Percentiles rank a stretch among this genome's conserved stretches.
Evolutionary conservation across 306 rosid genomes (phyloP).

Genomic region (Dalbergia cochinchinensis): DNA sequence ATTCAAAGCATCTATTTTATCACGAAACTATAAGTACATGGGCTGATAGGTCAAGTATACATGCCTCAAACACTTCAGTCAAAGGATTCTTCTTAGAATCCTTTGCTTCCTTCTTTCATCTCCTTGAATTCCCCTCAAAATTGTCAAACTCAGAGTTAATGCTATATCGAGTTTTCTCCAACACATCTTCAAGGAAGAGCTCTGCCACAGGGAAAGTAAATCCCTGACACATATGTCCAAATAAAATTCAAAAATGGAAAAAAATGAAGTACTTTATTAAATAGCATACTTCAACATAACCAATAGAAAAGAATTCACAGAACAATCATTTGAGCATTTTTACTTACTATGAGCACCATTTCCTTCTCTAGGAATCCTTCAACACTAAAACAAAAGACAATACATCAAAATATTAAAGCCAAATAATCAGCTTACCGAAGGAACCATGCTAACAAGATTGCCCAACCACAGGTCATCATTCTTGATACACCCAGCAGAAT

Average conservation of each 20-base stretch:
- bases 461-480: too few species aligned
- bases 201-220: constrained; percentile 83
- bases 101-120: constrained; percentile 73
- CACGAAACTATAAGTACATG: constrained; percentile 15
- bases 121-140: constrained; percentile 74
- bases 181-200: constrained; percentile 83
- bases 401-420: too few species aligned
- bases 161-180: constrained; percentile 81
- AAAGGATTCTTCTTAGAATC: constrained; percentile 87
- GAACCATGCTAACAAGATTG: too few species aligned
- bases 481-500: too few species aligned
- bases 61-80: constrained; percentile 89
- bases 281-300: too few species aligned
- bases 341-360: too few species aligned
- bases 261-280: neutral
- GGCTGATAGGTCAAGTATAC: constrained; percentile 38
- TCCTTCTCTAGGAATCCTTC: too few species aligned
- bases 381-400: too few species aligned
- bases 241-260: constrained; percentile 6
- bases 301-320: too few species aligned
- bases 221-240: constrained; percentile 64
- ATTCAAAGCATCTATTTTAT: constrained; percentile 40
- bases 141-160: constrained; percentile 81
- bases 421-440: too few species aligned
- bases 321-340: too few species aligned